Evolutionary conservation across 1,139 yeast species (phyloP), one percentile per base, ranked within the genome.

Genomic region (Taphrina communis): DNA sequence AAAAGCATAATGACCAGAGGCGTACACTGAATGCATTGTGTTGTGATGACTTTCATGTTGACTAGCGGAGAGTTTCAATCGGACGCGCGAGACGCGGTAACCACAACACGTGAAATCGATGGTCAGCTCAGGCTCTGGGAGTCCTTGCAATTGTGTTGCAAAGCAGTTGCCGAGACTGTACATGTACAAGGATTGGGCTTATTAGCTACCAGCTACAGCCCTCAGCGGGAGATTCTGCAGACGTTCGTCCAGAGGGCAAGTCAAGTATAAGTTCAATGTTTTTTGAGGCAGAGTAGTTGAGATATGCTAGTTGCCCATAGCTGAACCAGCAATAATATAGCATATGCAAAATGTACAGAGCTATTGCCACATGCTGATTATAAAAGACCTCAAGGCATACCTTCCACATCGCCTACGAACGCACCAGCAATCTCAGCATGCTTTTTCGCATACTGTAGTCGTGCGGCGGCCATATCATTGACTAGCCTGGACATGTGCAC

Each of bases 331-430:
- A 39, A 39, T 39, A 2, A 39, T 39, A 11, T 39, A 39, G 6
- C 42, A 3, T 39, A 39, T 39, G 42, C 42, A 25, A 4, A 25
- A 25, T 25, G 31, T 25, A 25, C 31, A 25, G 4, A 25, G 31
- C 31, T 25, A 25, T 39, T 39, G 42, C 14, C 14, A 9, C 42
- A 39, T 39, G 14, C 42, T 39, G 42, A 46, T 17, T 17, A 9
- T 12, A 9, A 46, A 4, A 19, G 35, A 9, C 9, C 48, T 39
- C 60, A 63, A 9, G 67, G 67, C 67, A 63, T 63, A 17, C 67
- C 67, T 48, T 63, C 67, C 21, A 63, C 67, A 25, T 63, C 67
- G 12, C 67, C 67, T 35, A 44, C 61, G 8, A 63, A 44, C 11
- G 51, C 52, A 14, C 14, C 38, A 14, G 61, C 53, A 17, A 63